A percentile compares a stretch with the other conserved stretches of the same genome.
These are phyloP conservation scores for Sphaerulina musiva DNA, from an alignment of 2,329 filamentous ascomycete genomes.

Conservation along the genomic window DNA sequence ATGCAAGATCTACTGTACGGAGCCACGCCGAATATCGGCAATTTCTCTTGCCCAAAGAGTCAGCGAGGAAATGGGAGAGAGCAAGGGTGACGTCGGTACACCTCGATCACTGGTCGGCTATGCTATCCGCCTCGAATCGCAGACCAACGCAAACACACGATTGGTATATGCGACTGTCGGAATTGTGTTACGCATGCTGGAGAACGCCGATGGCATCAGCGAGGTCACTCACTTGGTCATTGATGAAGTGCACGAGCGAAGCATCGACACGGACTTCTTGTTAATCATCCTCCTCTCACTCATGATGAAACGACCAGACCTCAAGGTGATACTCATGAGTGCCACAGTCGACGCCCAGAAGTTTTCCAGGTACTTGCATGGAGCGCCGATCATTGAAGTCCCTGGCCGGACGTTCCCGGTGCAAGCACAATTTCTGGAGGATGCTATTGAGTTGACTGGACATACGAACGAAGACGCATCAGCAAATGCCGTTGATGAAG, in stretches of 20 bases:
- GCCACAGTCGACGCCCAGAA: slow-evolving; percentile 89
- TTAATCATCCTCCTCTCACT: slow-evolving; percentile 85
- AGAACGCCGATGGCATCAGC: slow-evolving; percentile 74
- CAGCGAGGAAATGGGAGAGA: slow-evolving; percentile 88
- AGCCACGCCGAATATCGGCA: slow-evolving; percentile 90
- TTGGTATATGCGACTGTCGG: slow-evolving; percentile 82
- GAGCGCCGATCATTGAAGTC: slow-evolving; percentile 80
- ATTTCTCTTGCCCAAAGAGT: slow-evolving; percentile 90
- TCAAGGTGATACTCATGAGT: slow-evolving; percentile 95
- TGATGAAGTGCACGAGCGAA: slow-evolving; percentile 95
- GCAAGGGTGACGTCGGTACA: slow-evolving; percentile 73
- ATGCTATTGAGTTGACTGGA: slow-evolving; percentile 81
- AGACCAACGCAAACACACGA: slow-evolving; percentile 71
- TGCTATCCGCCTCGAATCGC: slow-evolving; percentile 86
- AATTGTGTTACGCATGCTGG: slow-evolving; percentile 97
- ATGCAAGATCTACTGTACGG: slow-evolving; percentile 93
- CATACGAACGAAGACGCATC: slow-evolving; percentile 59
- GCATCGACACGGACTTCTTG: slow-evolving; percentile 94
- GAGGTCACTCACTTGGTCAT: slow-evolving; percentile 91
- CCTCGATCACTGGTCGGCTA: slow-evolving; percentile 81
- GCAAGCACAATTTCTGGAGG: slow-evolving; percentile 78
- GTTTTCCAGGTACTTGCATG: slow-evolving; percentile 81
- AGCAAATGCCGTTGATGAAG: slow-evolving; percentile 44
- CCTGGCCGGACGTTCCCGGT: slow-evolving; percentile 93
- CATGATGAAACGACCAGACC: slow-evolving; percentile 65